These are phyloP conservation scores for Murraya paniculata DNA, from an alignment of 345 rosid genomes.

Conservation along the genomic window DNA sequence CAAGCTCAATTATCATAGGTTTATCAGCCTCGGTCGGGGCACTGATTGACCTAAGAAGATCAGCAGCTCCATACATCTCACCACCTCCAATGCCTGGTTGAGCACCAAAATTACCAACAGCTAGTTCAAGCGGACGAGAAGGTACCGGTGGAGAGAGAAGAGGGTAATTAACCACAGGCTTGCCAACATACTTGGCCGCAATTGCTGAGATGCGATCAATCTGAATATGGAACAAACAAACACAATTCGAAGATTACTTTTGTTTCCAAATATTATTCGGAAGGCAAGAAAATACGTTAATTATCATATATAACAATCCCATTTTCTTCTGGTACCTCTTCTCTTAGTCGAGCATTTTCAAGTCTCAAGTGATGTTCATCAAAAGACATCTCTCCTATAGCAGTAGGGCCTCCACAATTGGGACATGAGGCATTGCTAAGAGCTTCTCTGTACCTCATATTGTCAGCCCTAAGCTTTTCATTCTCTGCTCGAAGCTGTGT, in stretches of 20 bases:
- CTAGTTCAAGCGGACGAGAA: conserved; percentile 71
- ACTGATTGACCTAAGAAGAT: conserved; percentile 57
- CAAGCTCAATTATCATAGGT: conserved; percentile 73
- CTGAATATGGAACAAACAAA: conserved; percentile 28
- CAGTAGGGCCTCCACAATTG: conserved; percentile 92
- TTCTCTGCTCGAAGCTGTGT: conserved; percentile 77
- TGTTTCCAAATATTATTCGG: too few species aligned
- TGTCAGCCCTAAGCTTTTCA: conserved; percentile 87
- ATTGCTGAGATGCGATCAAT: conserved; percentile 86
- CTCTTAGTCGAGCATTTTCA: conserved; percentile 82
- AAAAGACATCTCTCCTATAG: conserved; percentile 91
- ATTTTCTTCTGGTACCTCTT: conserved; percentile 55
- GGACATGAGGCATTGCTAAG: conserved; percentile 91
- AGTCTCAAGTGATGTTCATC: conserved; percentile 91
- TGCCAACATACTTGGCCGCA: conserved; percentile 95
- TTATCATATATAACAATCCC: not conserved
- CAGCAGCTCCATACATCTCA: conserved; percentile 66
- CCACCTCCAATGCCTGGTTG: conserved; percentile 46
- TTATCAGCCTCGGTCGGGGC: conserved; percentile 61
- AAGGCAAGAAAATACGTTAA: not conserved
- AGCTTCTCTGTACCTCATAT: conserved; percentile 84
- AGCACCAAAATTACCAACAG: conserved; percentile 47
- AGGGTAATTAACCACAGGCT: conserved; percentile 77
- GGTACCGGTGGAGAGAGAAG: conserved; percentile 57
- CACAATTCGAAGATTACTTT: not conserved